These are phyloP conservation scores for Alternaria incomplexa DNA, from an alignment of 2,329 filamentous ascomycete genomes.

Conservation along the genomic window DNA sequence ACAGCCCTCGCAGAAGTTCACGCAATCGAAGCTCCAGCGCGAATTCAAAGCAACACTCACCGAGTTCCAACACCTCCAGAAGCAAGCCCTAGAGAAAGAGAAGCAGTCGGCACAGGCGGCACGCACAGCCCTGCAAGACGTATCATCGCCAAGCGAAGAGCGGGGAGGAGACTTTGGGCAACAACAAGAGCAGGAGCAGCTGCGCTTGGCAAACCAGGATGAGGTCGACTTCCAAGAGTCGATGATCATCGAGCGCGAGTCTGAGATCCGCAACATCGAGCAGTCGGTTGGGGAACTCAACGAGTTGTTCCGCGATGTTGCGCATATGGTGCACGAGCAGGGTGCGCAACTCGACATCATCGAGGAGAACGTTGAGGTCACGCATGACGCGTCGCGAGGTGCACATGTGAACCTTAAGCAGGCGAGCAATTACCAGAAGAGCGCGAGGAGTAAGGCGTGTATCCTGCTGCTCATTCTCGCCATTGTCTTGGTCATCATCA, in stretches of 20 bases:
- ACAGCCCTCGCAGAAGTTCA: conserved; percentile 93
- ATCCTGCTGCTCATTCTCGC: conserved; percentile 87
- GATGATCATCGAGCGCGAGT: conserved; percentile 93
- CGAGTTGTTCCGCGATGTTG: conserved; percentile 96
- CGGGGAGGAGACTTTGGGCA: conserved; percentile 55
- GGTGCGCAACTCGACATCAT: conserved; percentile 88
- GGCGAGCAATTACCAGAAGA: conserved; percentile 92
- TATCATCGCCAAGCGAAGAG: conserved; percentile 47
- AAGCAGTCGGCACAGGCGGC: conserved; percentile 84
- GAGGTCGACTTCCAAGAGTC: conserved; percentile 98
- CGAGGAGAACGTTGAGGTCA: conserved; percentile 83
- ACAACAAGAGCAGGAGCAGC: conserved; percentile 68
- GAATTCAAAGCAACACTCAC: conserved; percentile 88
- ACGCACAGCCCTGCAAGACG: conserved; percentile 76
- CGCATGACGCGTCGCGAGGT: conserved; percentile 79
- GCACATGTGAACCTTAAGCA: conserved; percentile 85
- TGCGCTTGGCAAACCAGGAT: conserved; percentile 84
- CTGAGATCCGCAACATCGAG: conserved; percentile 97
- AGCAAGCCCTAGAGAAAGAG: conserved; percentile 89
- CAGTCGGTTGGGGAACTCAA: conserved; percentile 95
- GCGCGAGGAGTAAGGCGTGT: conserved; percentile 91
- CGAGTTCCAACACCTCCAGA: conserved; percentile 93
- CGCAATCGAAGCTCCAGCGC: conserved; percentile 90
- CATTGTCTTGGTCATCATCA: conserved; percentile 85
- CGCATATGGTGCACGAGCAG: conserved; percentile 94